A percentile compares a stretch with the other conserved stretches of the same genome.
These are phyloP conservation scores for Fusarium fracticaudum DNA, from an alignment of 2,329 filamentous ascomycete species.

Conservation along the genomic window DNA sequence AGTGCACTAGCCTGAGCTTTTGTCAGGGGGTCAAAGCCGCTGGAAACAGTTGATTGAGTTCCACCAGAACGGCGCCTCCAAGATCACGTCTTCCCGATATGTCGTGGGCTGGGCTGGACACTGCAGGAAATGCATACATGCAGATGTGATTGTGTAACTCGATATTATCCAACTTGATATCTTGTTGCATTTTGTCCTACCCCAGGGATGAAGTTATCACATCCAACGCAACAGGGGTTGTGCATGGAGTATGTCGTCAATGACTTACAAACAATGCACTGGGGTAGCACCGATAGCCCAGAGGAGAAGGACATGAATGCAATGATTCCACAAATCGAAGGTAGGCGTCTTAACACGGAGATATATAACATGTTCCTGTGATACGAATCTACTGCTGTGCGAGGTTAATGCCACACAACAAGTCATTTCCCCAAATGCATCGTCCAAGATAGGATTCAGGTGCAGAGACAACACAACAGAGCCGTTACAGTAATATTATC, in stretches of 20 bases:
- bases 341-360: conserved; percentile 29
- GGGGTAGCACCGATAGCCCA: conserved; percentile 19
- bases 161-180: neutral
- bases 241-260: conserved; percentile 25
- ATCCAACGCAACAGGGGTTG: conserved; percentile 18
- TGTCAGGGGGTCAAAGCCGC: conserved; percentile 16
- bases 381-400: conserved; percentile 22
- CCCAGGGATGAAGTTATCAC: neutral
- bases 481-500: neutral
- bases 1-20: neutral
- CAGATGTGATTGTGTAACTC: conserved; percentile 26
- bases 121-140: conserved; percentile 35
- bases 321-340: neutral
- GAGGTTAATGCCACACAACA: conserved; percentile 20
- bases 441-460: conserved; percentile 23
- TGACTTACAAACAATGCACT: conserved; percentile 11
- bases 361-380: conserved; percentile 19
- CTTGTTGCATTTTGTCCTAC: neutral
- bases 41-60: conserved; percentile 29
- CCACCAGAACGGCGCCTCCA: conserved; percentile 15
- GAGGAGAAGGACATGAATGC: conserved; percentile 11
- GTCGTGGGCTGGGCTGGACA: neutral
- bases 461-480: conserved; percentile 3
- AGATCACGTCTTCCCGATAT: conserved; percentile 16
- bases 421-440: conserved; percentile 4